A percentile compares a stretch with the other conserved stretches of the same genome.
phyloP scores from a whole-genome alignment of 2,329 filamentous ascomycete genomes.

The Septoria linicola region DNA sequence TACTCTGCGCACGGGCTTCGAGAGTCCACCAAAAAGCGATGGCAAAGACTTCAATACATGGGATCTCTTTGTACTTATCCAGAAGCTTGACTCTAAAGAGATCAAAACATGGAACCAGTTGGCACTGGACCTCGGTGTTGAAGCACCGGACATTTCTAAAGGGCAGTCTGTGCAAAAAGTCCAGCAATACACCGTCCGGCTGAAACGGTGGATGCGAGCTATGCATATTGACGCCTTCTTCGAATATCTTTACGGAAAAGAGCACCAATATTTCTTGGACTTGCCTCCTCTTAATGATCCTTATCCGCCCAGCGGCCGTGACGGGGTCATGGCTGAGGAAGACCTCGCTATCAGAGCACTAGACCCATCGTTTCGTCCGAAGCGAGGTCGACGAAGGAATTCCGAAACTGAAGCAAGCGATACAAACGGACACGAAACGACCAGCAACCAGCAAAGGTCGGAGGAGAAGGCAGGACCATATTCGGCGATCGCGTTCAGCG shows the following conservation, averaged over 20 bases:
- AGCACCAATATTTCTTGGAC: conserved; percentile 76
- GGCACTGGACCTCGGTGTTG: conserved; percentile 82
- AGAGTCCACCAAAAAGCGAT: conserved; percentile 78
- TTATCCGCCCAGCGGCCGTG: conserved; percentile 64
- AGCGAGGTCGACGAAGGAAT: conserved; percentile 56
- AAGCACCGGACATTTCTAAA: conserved; percentile 76
- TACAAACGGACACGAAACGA: conserved; percentile 12
- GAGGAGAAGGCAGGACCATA: conserved; percentile 13
- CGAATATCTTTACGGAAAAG: conserved; percentile 77
- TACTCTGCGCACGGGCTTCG: conserved; percentile 72
- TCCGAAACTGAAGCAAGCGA: conserved; percentile 36
- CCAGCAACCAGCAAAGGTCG: conserved; percentile 24
- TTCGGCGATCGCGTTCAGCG: conserved; percentile 49
- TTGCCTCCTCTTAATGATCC: conserved; percentile 66
- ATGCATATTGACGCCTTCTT: conserved; percentile 96
- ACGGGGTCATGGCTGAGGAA: conserved; percentile 81
- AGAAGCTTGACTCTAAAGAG: conserved; percentile 74
- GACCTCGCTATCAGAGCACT: conserved; percentile 84
- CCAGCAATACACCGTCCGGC: conserved; percentile 86
- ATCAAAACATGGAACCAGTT: conserved; percentile 92
- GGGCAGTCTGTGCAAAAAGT: conserved; percentile 83
- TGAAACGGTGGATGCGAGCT: conserved; percentile 96
- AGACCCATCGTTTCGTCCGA: conserved; percentile 69
- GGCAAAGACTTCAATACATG: conserved; percentile 82
- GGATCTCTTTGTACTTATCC: conserved; percentile 73